Conservation (phyloP, 371 early-diverging fungal species). For the Coemansia sp. region DNA sequence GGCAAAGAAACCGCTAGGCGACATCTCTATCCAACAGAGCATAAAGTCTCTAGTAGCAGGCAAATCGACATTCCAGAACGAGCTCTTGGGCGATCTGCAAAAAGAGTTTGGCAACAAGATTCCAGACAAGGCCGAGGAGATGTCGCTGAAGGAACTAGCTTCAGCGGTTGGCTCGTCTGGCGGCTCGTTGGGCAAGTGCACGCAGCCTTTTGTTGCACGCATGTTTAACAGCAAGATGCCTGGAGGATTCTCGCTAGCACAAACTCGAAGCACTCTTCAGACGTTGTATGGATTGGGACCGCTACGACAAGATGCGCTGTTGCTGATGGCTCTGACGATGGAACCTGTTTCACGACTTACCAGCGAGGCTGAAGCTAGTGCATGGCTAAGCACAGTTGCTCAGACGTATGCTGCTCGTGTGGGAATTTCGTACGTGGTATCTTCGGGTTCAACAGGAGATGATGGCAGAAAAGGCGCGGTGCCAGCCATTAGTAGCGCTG, state of each 20-base stretch:
- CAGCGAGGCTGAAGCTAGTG: slow-evolving; percentile 76
- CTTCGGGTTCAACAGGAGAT: no score
- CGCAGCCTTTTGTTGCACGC: slow-evolving; percentile 74
- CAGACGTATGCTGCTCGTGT: slow-evolving; percentile 75
- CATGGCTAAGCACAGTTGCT: slow-evolving; percentile 78
- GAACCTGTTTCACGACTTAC: slow-evolving; percentile 83
- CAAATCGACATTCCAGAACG: slow-evolving; percentile 95
- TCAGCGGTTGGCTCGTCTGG: slow-evolving; percentile 63
- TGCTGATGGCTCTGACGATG: slow-evolving; percentile 77
- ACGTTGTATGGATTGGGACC: slow-evolving; percentile 52
- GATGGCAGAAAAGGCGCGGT: no score
- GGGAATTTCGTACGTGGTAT: slow-evolving; percentile 56
- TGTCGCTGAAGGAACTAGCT: slow-evolving; percentile 78
- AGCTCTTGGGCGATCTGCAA: slow-evolving; percentile 91
- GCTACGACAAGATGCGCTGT: slow-evolving; percentile 66
- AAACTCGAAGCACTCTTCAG: slow-evolving; percentile 72
- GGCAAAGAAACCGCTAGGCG: slow-evolving; percentile 80
- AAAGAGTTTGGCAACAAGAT: slow-evolving; percentile 85
- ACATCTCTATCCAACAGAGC: slow-evolving; percentile 79
- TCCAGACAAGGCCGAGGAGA: slow-evolving; percentile 90
- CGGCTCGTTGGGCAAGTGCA: slow-evolving; percentile 82
- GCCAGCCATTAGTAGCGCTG: slow-evolving; percentile 67
- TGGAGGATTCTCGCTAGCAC: slow-evolving; percentile 82
- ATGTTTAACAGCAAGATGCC: slow-evolving; percentile 88
- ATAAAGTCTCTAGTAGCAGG: slow-evolving; percentile 93